Evolutionary conservation across 75 land plant species (phyloP), one percentile per base, ranked within the genome.

Genomic region (Selaginella moellendorffii): DNA sequence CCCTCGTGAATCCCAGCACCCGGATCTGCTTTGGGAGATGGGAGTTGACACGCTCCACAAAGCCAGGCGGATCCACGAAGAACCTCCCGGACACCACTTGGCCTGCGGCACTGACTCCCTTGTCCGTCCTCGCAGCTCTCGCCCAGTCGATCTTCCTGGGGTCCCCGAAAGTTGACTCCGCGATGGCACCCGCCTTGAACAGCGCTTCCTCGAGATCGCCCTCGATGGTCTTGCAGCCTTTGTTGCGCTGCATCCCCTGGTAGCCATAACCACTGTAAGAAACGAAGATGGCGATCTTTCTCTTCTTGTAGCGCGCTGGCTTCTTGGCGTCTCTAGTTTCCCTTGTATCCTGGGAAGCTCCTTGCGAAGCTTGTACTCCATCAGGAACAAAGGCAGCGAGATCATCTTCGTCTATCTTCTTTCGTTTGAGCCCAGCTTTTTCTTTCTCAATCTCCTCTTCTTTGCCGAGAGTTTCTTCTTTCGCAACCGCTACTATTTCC

Each of bases 231-330:
- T 56, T 56, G n/a, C 17, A 5, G 21, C 59, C 59, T 56, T 56
- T 5, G 24, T 56, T 56, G 17, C 19, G 5, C 24, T 56, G 59
- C 59, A 56, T 56, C 8, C 59, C 59, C 19, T 56, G 19, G 21
- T 56, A 56, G 5, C 59, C 59, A 21, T 19, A 19, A 56, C 59
- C 59, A 56, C 59, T 21, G 59, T 56, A 56, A 21, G 59, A 19
- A 25, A 56, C 9, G n/a, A 9, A 25, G 8, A 56, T 19, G 21
- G 21, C 59, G 24, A 56, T n/a, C 59, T 56, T 56, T n/a, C 21
- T 21, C 59, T 56, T 56, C 70, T 83, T 88, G 74, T 70, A 82
- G 54, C 74, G 67, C 14, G 60, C 8, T 56, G 20, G 24, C 8
- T 56, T 9, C 2, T 18, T 20, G 24, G 24, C n/a, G 8, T 56